These are phyloP conservation scores for Collybiopsis luxurians DNA, from an alignment of 768 basidiomycete genomes.

Conservation along the genomic window DNA sequence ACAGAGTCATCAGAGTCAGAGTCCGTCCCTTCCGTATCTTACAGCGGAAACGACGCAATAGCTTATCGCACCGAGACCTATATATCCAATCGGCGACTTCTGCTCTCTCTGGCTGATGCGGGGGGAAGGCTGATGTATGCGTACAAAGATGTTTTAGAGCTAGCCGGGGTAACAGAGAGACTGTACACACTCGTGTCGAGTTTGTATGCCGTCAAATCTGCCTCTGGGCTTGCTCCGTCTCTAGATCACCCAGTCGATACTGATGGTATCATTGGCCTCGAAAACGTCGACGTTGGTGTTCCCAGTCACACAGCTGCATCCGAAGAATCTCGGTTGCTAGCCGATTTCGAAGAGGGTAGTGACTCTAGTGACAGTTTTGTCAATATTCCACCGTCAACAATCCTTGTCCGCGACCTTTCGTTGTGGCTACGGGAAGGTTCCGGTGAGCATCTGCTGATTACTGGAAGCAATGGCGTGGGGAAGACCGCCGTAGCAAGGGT, in stretches of 20 bases:
- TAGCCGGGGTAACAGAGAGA: slow-evolving; percentile 91
- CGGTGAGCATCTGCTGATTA: slow-evolving; percentile 91
- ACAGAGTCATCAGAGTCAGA: neutral
- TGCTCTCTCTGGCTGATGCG: slow-evolving; percentile 94
- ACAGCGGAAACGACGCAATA: neutral
- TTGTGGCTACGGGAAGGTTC: slow-evolving; percentile 46
- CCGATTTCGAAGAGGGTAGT: slow-evolving; percentile 13
- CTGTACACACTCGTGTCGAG: slow-evolving; percentile 80
- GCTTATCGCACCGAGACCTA: slow-evolving; percentile 53
- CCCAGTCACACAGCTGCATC: slow-evolving; percentile 28
- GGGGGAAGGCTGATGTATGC: slow-evolving; percentile 96
- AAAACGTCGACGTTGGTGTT: slow-evolving; percentile 69
- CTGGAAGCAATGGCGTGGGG: slow-evolving; percentile 89
- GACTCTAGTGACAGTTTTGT: slow-evolving; percentile 11
- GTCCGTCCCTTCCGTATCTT: neutral
- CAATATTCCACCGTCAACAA: slow-evolving; percentile 29
- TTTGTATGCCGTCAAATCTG: slow-evolving; percentile 68
- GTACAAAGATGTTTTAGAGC: slow-evolving; percentile 91
- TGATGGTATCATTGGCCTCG: slow-evolving; percentile 55
- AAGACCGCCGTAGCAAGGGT: slow-evolving; percentile 90
- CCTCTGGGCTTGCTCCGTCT: slow-evolving; percentile 43
- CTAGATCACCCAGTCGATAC: slow-evolving; percentile 33
- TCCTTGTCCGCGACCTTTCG: slow-evolving; percentile 67
- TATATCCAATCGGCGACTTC: slow-evolving; percentile 87
- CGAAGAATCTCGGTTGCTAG: neutral